Base-by-base conservation (phyloP, 257 asterid genomes). In the Anisodus tanguticus region DNA sequence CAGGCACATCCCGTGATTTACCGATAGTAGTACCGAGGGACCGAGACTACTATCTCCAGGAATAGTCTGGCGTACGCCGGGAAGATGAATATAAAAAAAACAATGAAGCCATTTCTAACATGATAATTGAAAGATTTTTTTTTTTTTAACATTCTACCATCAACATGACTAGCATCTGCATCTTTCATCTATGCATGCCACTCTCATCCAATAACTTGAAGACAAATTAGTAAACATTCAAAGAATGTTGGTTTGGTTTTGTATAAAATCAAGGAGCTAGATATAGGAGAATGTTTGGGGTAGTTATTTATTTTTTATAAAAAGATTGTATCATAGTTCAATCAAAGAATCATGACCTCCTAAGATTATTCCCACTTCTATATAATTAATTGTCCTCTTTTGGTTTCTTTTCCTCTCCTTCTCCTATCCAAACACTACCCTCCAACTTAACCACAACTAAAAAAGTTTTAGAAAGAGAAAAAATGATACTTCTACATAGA, bases 341-440 rank as follows among this genome's bases (percentile, higher is more conserved):
- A 83, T 45, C 79, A 88, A 87, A 85, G 87, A 91, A 91, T 90
- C 91, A 93, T 89, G 80, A 86, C 89, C 87, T 86, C 91, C 85
- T 83, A 84, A 84, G 95, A 86, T 90, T 90, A 90, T 89, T 92
- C 91, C 91, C 94, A 90, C 92, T 69, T 69, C 78, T 16, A 39
- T 69, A 3, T 41, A 93, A 87, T 92, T 41, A 93, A 87, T 92
- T 94, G 97, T 94, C 93, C 74, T 86, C 31, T 85, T 87, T 86
- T 84, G 49, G 62, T 74, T 64, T 63, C 81, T 82, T 70, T 63
- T 77, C 74, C 58, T 39, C 82, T 49, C 70, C 22, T 54, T 13
- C 59, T 59, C 86, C 79, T 81, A 60, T 86, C 92, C 96, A 92
- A 83, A 81, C 88, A 79, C 91, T 87, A 88, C 58, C n/a, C 16